Conservation (phyloP, 2,329 filamentous ascomycete genomes). For the Penicillium janthinellum region DNA sequence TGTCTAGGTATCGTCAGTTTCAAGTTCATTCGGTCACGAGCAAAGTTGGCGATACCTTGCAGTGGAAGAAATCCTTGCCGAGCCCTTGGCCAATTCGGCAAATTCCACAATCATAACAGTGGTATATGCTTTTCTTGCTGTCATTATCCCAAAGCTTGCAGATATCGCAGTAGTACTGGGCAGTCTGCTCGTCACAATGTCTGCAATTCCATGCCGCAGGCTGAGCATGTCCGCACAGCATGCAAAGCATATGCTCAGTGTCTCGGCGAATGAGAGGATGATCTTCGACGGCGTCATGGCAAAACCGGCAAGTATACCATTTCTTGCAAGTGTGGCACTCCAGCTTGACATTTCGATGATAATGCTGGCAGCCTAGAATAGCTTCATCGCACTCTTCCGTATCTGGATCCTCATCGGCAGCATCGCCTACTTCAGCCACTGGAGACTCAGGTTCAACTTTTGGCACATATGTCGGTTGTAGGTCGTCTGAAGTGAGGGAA, state of each 20-base stretch:
- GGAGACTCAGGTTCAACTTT: slow-evolving; percentile 33
- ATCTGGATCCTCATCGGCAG: slow-evolving; percentile 41
- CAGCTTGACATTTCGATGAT: slow-evolving; percentile 92
- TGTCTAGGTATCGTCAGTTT: slow-evolving; percentile 55
- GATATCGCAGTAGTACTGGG: slow-evolving; percentile 88
- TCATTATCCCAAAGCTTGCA: slow-evolving; percentile 99
- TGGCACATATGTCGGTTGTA: slow-evolving; percentile 68
- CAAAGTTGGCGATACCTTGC: slow-evolving; percentile 68
- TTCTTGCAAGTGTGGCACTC: slow-evolving; percentile 86
- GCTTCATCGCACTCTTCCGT: slow-evolving; percentile 54
- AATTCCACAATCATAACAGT: slow-evolving; percentile 94
- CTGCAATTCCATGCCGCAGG: slow-evolving; percentile 75
- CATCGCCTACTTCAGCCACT: slow-evolving; percentile 29
- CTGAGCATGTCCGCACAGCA: slow-evolving; percentile 88
- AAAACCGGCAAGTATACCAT: slow-evolving; percentile 96
- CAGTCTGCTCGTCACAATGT: slow-evolving; percentile 73
- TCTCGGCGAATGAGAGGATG: slow-evolving; percentile 77
- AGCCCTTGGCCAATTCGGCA: slow-evolving; percentile 87
- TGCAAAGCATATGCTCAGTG: slow-evolving; percentile 95
- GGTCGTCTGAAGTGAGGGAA: slow-evolving; percentile 56
- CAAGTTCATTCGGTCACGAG: not conserved
- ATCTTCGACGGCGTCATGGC: slow-evolving; percentile 81
- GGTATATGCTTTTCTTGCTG: slow-evolving; percentile 86
- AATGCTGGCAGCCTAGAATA: slow-evolving; percentile 82
- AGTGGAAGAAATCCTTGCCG: slow-evolving; percentile 97